These are phyloP conservation scores for Luffa acutangula DNA, from an alignment of 306 rosid species.

Conservation along the genomic window DNA sequence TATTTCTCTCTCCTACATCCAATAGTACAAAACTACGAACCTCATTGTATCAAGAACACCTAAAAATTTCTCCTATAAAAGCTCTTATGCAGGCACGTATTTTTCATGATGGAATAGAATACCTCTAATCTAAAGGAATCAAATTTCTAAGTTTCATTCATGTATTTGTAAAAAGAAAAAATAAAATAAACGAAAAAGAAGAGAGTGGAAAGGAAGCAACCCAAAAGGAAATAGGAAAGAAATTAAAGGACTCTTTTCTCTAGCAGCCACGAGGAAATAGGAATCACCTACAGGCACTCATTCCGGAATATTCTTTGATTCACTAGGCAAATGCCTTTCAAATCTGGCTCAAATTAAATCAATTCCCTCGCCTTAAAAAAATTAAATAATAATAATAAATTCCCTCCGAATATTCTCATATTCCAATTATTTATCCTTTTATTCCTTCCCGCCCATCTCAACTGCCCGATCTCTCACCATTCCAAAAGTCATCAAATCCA, in stretches of 20 bases:
- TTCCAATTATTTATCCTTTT: neutral
- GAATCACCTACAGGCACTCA: neutral
- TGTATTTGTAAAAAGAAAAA: neutral
- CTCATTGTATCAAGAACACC: too few relatives aligned
- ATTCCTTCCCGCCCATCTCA: neutral
- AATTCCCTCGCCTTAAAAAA: neutral
- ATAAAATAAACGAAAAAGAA: neutral
- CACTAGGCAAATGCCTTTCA: neutral
- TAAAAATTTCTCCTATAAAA: too few relatives aligned
- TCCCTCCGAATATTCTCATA: neutral
- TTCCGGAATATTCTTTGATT: neutral
- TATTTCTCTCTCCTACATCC: too few relatives aligned
- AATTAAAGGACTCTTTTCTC: neutral
- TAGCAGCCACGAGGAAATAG: neutral
- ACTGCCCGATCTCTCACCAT: neutral
- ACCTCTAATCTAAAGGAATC: too few relatives aligned
- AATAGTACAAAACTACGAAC: too few relatives aligned
- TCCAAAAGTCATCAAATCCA: neutral
- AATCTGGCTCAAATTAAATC: neutral
- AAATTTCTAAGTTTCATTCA: too few relatives aligned
- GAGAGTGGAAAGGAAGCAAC: neutral
- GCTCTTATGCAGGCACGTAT: too few relatives aligned
- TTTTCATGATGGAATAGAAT: too few relatives aligned
- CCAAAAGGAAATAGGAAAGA: neutral
- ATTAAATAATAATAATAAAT: neutral